phyloP scores from a whole-genome alignment of 2,329 filamentous ascomycete species.

The Coniochaeta sp. region DNA sequence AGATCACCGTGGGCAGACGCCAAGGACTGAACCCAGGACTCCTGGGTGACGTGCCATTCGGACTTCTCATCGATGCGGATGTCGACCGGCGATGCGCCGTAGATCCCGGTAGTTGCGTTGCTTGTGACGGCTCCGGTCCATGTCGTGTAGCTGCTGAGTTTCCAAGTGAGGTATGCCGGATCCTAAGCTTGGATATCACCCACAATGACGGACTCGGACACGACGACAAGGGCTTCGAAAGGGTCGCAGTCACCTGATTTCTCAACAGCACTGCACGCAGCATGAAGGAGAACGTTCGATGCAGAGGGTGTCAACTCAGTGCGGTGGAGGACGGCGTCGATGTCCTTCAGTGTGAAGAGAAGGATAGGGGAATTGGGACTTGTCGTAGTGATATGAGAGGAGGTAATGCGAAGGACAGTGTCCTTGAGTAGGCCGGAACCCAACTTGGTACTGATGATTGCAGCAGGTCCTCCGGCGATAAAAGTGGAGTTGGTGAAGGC shows the following conservation, averaged over 20 bases:
- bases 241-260: background rate
- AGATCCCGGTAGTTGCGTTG: background rate
- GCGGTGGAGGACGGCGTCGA: conserved; percentile 30
- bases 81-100: background rate
- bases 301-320: background rate
- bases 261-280: background rate
- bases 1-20: background rate
- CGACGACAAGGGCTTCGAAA: background rate
- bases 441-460: background rate
- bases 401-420: background rate
- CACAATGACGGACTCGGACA: background rate
- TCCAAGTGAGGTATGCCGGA: background rate
- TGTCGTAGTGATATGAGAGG: background rate
- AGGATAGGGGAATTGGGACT: background rate
- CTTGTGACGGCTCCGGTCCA: background rate
- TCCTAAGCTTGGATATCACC: background rate
- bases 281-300: background rate
- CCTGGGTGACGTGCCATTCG: background rate
- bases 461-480: background rate
- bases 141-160: background rate
- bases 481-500: background rate
- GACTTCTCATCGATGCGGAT: background rate
- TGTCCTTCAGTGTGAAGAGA: conserved; percentile 34
- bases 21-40: background rate
- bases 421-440: background rate